Conservation (phyloP, 2,329 filamentous ascomycete species). For the Arthroderma uncinatum region DNA sequence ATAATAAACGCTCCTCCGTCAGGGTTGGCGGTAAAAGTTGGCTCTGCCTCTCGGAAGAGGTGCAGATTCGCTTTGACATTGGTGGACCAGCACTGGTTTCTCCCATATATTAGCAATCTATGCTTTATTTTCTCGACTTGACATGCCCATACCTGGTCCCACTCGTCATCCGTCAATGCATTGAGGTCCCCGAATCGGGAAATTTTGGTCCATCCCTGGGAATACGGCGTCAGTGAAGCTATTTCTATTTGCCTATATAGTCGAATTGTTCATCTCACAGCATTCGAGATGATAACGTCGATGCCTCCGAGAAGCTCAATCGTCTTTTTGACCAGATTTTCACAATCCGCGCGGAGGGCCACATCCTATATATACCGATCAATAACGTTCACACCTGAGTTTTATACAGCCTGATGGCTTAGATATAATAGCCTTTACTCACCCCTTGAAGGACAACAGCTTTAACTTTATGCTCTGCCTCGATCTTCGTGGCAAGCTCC, state of each 20-base stretch:
- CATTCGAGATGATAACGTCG: constrained; percentile 70
- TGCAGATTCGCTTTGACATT: constrained; percentile 49
- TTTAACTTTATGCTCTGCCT: constrained; percentile 41
- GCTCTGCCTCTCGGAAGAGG: constrained; percentile 46
- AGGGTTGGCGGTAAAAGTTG: constrained; percentile 49
- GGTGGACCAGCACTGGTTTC: constrained; percentile 46
- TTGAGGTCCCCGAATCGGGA: constrained; percentile 47
- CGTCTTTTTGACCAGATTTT: constrained; percentile 48
- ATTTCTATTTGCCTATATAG: neutral
- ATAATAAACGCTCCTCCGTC: constrained; percentile 55
- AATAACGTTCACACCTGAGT: neutral
- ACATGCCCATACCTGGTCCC: constrained; percentile 44
- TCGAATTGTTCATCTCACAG: constrained; percentile 33
- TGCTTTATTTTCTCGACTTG: neutral
- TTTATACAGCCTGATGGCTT: neutral
- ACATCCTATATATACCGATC: constrained; percentile 43
- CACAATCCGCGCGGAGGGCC: constrained; percentile 48
- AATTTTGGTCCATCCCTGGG: constrained; percentile 52
- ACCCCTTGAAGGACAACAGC: constrained; percentile 51
- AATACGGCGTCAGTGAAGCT: neutral
- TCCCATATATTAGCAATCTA: neutral
- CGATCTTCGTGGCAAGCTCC: constrained; percentile 46
- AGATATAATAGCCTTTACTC: constrained; percentile 18
- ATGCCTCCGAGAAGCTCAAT: constrained; percentile 53
- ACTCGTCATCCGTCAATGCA: constrained; percentile 49